These are phyloP conservation scores for Paramecium caudatum DNA, from an alignment of 73 alveolate genomes.

Conservation along the genomic window DNA sequence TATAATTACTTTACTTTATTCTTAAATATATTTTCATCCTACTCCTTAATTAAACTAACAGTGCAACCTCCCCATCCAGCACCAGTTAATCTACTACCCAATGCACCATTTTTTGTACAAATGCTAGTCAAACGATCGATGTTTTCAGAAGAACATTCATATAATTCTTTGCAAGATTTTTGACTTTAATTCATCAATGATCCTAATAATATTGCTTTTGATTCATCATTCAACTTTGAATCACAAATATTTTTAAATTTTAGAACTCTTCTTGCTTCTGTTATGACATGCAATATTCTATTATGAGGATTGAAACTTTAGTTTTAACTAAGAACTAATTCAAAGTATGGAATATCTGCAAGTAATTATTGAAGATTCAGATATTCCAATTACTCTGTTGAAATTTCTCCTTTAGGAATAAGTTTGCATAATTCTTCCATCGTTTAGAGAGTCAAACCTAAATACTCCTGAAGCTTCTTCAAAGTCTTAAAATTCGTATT, in stretches of 20 bases:
- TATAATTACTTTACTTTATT: background rate
- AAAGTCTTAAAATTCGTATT: conserved; percentile 72
- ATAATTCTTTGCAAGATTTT: conserved; percentile 84
- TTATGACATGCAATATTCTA: conserved; percentile 86
- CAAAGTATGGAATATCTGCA: conserved; percentile 80
- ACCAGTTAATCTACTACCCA: conserved; percentile 94
- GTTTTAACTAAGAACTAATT: conserved; percentile 81
- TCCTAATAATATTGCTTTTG: conserved; percentile 84
- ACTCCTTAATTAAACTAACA: conserved; percentile 70
- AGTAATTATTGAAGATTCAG: conserved; percentile 52
- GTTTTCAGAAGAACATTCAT: conserved; percentile 91
- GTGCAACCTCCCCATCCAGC: conserved; percentile 99
- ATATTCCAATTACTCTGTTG: background rate
- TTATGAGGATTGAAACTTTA: conserved; percentile 77
- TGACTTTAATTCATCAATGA: conserved; percentile 88
- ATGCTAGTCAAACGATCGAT: conserved; percentile 84
- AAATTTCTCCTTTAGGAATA: conserved; percentile 65
- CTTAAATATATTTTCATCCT: background rate
- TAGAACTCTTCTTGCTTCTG: conserved; percentile 88
- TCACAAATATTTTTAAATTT: conserved; percentile 81
- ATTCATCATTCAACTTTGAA: conserved; percentile 72
- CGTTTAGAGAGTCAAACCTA: conserved; percentile 62
- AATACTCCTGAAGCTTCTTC: conserved; percentile 80
- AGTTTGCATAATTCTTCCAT: conserved; percentile 77
- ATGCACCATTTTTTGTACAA: conserved; percentile 90